Conservation (phyloP, 352 stramenopile genomes). For the Thraustochytrium striatum region DNA sequence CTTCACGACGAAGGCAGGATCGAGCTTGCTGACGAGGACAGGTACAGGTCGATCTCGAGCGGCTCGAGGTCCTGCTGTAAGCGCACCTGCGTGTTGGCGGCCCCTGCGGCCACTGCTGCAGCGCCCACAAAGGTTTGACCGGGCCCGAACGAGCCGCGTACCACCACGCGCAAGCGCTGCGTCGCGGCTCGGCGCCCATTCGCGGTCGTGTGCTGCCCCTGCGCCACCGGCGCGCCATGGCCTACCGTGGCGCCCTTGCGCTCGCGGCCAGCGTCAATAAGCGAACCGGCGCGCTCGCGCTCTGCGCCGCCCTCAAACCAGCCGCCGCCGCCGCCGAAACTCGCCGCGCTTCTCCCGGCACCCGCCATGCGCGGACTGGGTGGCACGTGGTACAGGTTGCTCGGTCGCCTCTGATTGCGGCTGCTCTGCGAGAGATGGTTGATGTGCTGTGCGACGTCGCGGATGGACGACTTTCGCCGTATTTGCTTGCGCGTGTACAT, state of each 20-base stretch:
- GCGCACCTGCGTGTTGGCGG: conserved; percentile 22
- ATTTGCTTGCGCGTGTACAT: neutral
- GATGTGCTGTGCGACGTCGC: conserved; percentile 32
- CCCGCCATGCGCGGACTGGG: neutral
- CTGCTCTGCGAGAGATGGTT: conserved; percentile 8
- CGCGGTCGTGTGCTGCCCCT: too few relatives aligned
- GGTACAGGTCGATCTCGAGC: neutral
- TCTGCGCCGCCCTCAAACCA: too few relatives aligned
- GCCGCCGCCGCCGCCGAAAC: too few relatives aligned
- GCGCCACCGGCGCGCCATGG: too few relatives aligned
- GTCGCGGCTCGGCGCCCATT: too few relatives aligned
- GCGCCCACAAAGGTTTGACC: neutral
- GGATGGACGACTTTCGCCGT: conserved; percentile 32
- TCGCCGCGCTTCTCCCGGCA: conserved; percentile 7
- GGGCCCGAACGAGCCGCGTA: too few relatives aligned
- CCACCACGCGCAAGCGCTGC: too few relatives aligned
- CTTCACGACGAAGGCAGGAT: conserved; percentile 29
- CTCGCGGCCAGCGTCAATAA: too few relatives aligned
- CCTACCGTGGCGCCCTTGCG: too few relatives aligned
- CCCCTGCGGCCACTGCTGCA: neutral
- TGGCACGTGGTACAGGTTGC: conserved; percentile 18
- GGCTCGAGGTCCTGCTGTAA: conserved; percentile 8
- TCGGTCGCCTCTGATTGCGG: neutral
- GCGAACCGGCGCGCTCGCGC: too few relatives aligned
- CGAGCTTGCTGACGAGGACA: neutral